Evolutionary conservation across 495 filamentous ascomycete genomes (phyloP), one percentile per base, ranked within the genome.

Genomic region (Terfezia boudieri): DNA sequence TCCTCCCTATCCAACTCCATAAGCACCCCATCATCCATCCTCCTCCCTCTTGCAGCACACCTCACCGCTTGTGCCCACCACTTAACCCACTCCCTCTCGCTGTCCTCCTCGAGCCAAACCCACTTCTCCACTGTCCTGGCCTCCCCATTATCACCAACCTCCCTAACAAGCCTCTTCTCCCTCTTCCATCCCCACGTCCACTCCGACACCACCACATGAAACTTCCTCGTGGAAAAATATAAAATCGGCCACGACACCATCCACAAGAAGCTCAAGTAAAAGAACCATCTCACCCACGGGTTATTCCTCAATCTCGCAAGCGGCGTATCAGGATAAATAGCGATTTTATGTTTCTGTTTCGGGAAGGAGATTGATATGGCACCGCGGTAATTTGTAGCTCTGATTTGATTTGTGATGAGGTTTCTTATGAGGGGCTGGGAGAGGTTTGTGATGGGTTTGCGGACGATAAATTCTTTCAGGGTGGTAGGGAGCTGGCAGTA

Each of bases 221-320:
- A 83, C n/a, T 70, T 67, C 59, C 73, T 74, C 12, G 80, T 82
- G 8, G 70, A 60, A 60, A 81, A 72, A 68, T 73, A 78, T 35
- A 82, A 66, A 49, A 74, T 70, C 14, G 79, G 80, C 80, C 80
- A 82, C 16, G 71, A 65, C 60, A 82, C 70, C 37, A 82, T 59
- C 69, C 78, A 79, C 46, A 79, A 63, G 53, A 82, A 73, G 3
- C 73, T 76, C 11, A 80, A 60, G 60, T 72, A 74, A 66, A 78
- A 81, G 37, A 82, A 22, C 71, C 71, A 77, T 9, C 67, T 60
- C 32, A 80, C 69, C 71, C 75, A 82, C 10, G 52, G 56, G 5
- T 69, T 79, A 53, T 72, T 64, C 4, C 80, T 72, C 72, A 75
- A 76, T n/a, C 63, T 37, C 53, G 80, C 81, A 53, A 73, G 69